Evolutionary conservation across 2,329 filamentous ascomycete genomes (phyloP).

Genomic region (Trichoderma sp.): DNA sequence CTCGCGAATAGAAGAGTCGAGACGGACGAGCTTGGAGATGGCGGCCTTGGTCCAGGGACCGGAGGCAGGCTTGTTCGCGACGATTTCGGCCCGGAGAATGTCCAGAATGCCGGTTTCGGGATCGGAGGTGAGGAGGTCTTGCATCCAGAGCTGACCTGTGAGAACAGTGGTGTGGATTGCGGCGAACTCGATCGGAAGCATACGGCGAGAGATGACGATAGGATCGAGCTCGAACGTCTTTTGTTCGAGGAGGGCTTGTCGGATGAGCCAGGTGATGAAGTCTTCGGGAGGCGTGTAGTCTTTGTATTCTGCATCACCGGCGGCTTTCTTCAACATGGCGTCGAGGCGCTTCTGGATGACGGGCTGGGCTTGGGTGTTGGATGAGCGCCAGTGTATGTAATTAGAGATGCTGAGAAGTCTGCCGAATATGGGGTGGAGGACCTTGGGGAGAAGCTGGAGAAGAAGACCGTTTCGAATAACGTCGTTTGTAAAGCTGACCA

Average conservation of each 20-base stretch:
- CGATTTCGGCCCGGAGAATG: constrained; percentile 49
- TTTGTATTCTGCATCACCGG: constrained; percentile 45
- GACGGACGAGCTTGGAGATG: constrained; percentile 47
- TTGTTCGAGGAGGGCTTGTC: constrained; percentile 51
- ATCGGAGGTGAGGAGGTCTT: constrained; percentile 50
- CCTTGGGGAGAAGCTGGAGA: constrained; percentile 50
- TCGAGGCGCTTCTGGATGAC: constrained; percentile 53
- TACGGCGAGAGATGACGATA: constrained; percentile 51
- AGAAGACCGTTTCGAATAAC: constrained; percentile 51
- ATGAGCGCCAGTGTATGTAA: constrained; percentile 50
- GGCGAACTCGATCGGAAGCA: constrained; percentile 61
- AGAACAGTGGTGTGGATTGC: constrained; percentile 61
- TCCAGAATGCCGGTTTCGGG: constrained; percentile 42
- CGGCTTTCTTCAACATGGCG: constrained; percentile 48
- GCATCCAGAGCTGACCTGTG: constrained; percentile 51
- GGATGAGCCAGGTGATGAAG: constrained; percentile 60
- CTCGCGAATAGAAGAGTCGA: constrained; percentile 57
- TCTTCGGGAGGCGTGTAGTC: constrained; percentile 54
- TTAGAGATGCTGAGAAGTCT: constrained; percentile 50
- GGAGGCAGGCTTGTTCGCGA: constrained; percentile 33
- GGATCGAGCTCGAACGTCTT: constrained; percentile 49
- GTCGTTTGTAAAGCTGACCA: constrained; percentile 53
- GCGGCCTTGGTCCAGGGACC: constrained; percentile 51
- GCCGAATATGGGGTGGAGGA: constrained; percentile 54
- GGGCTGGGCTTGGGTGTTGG: constrained; percentile 48